Base-by-base conservation (phyloP, 345 rosid species). In the Populus alba region DNA sequence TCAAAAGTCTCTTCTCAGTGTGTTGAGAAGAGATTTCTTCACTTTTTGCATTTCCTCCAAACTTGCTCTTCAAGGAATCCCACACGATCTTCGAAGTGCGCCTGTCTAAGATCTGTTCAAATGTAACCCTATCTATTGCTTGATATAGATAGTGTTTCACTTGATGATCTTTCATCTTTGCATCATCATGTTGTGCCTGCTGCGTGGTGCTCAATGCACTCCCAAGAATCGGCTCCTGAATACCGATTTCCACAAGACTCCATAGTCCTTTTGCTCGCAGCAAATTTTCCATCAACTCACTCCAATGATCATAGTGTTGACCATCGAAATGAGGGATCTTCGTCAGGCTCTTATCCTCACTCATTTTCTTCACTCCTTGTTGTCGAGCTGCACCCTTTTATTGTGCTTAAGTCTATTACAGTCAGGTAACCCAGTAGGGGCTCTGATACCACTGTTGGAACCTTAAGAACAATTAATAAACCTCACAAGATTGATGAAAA, bases 261-360 rank as follows among this genome's bases (percentile, higher is more conserved):
- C 70, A 77, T 0, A 70, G 20, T 8, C 70, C 70, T n/a, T 70
- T 72, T 17, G 76, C 61, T 10, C 63, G 5, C 7, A 78, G 33
- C 5, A 62, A 23, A n/a, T 78, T 78, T 37, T 78, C 81, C 81
- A 78, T 78, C 68, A 78, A 17, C 7, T 70, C 76, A 71, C 70
- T 78, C 75, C 80, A 77, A 68, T 77, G 72, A 25, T 73, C 75
- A 39, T 59, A 39, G 13, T 75, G 9, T 31, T 35, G 37, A 35
- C 68, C 57, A 27, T 35, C 66, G 16, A 37, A 77, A 17, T 29
- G 65, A 68, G 75, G 66, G 5, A 35, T 35, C 37, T 35, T 35
- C 4, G 37, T 35, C 5, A 35, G 5, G 5, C 37, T 35, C 37
- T 5, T 35, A 35, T 35, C 37, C 37, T 35, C 37, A 35, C 37